These are phyloP conservation scores for Herpetospermum pedunculosum DNA, from an alignment of 306 rosid species.

Conservation along the genomic window DNA sequence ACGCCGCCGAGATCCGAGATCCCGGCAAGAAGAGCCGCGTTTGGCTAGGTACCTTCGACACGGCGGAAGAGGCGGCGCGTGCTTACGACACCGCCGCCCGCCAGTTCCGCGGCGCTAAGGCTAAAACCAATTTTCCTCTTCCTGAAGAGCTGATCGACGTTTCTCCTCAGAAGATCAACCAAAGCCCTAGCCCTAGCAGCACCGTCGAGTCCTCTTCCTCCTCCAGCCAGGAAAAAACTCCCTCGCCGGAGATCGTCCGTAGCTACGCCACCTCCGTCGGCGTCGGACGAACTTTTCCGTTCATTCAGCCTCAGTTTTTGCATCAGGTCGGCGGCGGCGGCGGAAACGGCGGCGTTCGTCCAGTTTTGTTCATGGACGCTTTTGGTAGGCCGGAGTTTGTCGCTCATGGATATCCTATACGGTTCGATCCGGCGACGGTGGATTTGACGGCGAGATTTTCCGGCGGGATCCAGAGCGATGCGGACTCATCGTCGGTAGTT, in stretches of 20 bases:
- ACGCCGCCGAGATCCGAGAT: constrained; percentile 22
- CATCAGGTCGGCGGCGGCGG: constrained; percentile 12
- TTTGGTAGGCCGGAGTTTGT: constrained; percentile 9
- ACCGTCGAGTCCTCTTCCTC: constrained; percentile 23
- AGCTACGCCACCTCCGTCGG: not conserved
- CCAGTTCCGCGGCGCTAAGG: constrained; percentile 15
- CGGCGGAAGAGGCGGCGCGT: constrained; percentile 17
- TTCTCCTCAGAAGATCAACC: constrained; percentile 5
- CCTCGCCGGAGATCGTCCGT: constrained; percentile 29
- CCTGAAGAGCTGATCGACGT: not conserved
- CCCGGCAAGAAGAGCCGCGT: constrained; percentile 22
- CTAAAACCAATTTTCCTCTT: constrained; percentile 13
- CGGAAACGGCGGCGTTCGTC: constrained; percentile 8
- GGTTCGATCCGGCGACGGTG: constrained; percentile 23
- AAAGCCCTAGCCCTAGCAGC: constrained; percentile 4
- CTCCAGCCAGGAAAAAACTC: constrained; percentile 2
- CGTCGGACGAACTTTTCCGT: constrained; percentile 28
- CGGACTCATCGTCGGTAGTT: constrained; percentile 36
- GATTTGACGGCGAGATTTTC: constrained; percentile 13
- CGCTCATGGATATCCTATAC: constrained; percentile 23
- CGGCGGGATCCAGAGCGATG: constrained; percentile 28
- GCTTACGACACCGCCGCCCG: constrained; percentile 18
- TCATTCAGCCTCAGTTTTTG: constrained; percentile 19
- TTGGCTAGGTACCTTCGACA: constrained; percentile 19
- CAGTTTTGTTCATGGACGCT: constrained; percentile 13